phyloP scores from a whole-genome alignment of 306 rosid genomes.

The Casuarina glauca region DNA sequence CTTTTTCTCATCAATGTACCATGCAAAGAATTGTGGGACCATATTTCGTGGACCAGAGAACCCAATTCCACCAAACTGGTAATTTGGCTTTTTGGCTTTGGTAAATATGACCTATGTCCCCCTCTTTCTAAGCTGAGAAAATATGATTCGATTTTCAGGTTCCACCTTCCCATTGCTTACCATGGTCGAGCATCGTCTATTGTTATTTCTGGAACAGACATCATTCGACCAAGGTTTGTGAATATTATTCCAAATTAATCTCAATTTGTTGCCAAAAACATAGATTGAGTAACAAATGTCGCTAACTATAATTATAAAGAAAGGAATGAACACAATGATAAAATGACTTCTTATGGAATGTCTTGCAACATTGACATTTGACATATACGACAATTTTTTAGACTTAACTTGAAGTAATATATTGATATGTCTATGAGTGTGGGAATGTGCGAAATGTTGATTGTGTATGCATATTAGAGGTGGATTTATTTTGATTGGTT shows the following conservation, averaged over 20 bases:
- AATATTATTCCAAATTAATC: not conserved
- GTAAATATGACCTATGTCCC: constrained; percentile 1
- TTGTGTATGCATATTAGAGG: not conserved
- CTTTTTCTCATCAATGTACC: constrained; percentile 80
- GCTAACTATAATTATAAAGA: not conserved
- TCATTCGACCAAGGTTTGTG: constrained; percentile 76
- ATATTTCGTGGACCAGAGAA: constrained; percentile 77
- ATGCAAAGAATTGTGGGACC: constrained; percentile 82
- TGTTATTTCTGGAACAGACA: constrained; percentile 86
- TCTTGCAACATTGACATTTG: not conserved
- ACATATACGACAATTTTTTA: not conserved
- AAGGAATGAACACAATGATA: not conserved
- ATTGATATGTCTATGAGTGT: not conserved
- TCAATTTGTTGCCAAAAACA: not conserved
- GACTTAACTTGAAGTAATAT: not conserved
- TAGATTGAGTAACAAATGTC: not conserved
- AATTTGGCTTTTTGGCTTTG: constrained; percentile 19
- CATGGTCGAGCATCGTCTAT: constrained; percentile 97
- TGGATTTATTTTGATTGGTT: not conserved
- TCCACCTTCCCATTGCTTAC: constrained; percentile 88
- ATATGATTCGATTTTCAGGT: constrained; percentile 47
- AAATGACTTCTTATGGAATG: not conserved
- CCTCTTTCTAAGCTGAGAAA: constrained; percentile 1
- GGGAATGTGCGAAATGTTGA: not conserved
- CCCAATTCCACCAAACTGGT: constrained; percentile 75